These are phyloP conservation scores for Kodamaea leandrae DNA, from an alignment of 805 yeast species.

Conservation along the genomic window DNA sequence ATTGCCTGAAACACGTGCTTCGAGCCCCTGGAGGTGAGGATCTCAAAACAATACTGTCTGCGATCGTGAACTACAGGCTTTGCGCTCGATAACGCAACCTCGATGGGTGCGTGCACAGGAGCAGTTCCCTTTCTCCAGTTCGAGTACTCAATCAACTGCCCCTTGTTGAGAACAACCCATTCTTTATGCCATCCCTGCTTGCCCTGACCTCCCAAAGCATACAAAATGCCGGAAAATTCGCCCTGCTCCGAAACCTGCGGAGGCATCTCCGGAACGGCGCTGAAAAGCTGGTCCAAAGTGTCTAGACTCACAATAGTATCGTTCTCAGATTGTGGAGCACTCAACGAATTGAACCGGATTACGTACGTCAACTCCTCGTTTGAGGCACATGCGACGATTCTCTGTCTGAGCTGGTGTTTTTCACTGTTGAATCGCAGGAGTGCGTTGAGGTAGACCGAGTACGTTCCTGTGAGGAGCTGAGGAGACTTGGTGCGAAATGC, in stretches of 20 bases:
- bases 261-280: constrained; percentile 4
- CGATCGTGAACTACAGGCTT: constrained; percentile 48
- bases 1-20: constrained; percentile 76
- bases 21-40: constrained; percentile 63
- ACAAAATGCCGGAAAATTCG: constrained; percentile 48
- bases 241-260: constrained; percentile 2
- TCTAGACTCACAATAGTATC: background rate
- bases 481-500: too few relatives aligned
- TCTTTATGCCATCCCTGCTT: constrained; percentile 83
- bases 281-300: constrained; percentile 8
- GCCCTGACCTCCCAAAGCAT: constrained; percentile 57
- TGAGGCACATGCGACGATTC: constrained; percentile 38
- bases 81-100: constrained; percentile 63
- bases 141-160: constrained; percentile 64
- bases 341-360: constrained; percentile 27
- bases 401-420: constrained; percentile 38
- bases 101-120: constrained; percentile 64
- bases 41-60: constrained; percentile 65
- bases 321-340: constrained; percentile 6
- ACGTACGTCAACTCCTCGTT: constrained; percentile 40
- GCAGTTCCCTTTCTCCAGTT: constrained; percentile 76
- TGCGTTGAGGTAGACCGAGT: constrained; percentile 32
- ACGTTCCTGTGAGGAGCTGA: too few relatives aligned
- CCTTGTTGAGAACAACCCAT: constrained; percentile 76
- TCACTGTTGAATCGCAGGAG: constrained; percentile 41